Base-by-base conservation (phyloP, 78 protist genomes). In the Cavenderia fasciculata region DNA sequence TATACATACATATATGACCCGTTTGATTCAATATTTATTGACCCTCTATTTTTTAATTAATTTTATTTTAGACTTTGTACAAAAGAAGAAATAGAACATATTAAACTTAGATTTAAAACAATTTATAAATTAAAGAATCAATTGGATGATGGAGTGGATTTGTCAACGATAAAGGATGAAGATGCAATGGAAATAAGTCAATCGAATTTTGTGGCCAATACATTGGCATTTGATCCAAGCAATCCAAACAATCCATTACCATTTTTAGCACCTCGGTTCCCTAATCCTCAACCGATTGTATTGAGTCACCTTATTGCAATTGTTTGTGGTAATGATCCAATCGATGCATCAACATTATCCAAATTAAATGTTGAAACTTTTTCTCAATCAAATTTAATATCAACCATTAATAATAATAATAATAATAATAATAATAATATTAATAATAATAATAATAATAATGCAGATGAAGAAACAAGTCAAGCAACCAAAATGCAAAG, bases 281-380 rank as follows among this genome's bases (percentile, higher is more conserved):
- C 34, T 7, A 82, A 82, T 40, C 90, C 90, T 34, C 90, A 82
- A 82, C n/a, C 36, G 12, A 69, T 44, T 11, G 70, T 68, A 21
- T 57, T 52, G 11, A 49, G 68, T 25, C 65, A 82, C 57, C 54
- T 82, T 57, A 33, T 82, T 2, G 73, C 52, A 16, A 7, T 82
- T 0, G 31, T 82, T 18, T 27, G 66, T 0, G 18, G 52, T 56
- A 52, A 82, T 33, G 27, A 16, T 36, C 46, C 21, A 68, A 68
- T 82, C 1, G 59, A 54, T 0, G 43, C 4, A 27, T 23, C 18
- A 40, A 68, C 40, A 4, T 8, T 82, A n/a, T 25, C 40, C 18
- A 19, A 52, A 68, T 56, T 82, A 3, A 59, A 82, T 69, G 59
- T 54, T 40, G 10, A 40, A 31, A 82, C 78, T 14, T 82, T 29